Evolutionary conservation across 805 yeast genomes (phyloP).

Genomic region (Myxozyma geophila): DNA sequence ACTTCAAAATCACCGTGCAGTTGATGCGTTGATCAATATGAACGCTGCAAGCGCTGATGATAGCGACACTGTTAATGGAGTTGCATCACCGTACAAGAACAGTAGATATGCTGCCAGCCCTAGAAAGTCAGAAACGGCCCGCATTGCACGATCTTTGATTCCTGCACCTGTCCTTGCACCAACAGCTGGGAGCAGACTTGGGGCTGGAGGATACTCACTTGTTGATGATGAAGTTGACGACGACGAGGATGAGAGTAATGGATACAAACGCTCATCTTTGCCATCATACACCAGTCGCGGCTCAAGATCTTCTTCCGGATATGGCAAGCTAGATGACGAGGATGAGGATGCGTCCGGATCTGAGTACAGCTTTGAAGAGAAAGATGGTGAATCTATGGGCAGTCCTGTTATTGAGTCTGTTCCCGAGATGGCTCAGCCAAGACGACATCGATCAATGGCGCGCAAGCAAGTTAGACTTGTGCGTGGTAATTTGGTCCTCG

Average conservation of each 20-base stretch:
- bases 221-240: slow-evolving; percentile 15
- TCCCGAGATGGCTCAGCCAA: slow-evolving; percentile 34
- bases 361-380: slow-evolving; percentile 14
- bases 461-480: slow-evolving; percentile 77
- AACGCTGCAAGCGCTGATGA: neutral
- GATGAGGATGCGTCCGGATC: slow-evolving; percentile 14
- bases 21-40: slow-evolving; percentile 23
- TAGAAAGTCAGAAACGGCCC: neutral
- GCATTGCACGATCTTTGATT: slow-evolving; percentile 3
- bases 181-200: neutral
- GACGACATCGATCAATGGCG: slow-evolving; percentile 68
- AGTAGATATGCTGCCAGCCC: neutral
- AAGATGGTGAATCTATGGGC: slow-evolving; percentile 19
- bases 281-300: slow-evolving; percentile 35
- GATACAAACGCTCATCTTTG: neutral
- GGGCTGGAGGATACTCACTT: neutral
- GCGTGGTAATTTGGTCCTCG: slow-evolving; percentile 82
- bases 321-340: slow-evolving; percentile 16
- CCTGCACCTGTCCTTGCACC: slow-evolving; percentile 16
- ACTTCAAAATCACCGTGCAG: slow-evolving; percentile 17
- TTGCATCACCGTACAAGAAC: neutral
- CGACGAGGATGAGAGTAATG: slow-evolving; percentile 8
- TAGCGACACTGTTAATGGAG: neutral
- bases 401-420: slow-evolving; percentile 30
- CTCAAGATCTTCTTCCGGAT: slow-evolving; percentile 16